These are phyloP conservation scores for Aphanoascus verrucosus DNA, from an alignment of 2,329 filamentous ascomycete species.

Conservation along the genomic window DNA sequence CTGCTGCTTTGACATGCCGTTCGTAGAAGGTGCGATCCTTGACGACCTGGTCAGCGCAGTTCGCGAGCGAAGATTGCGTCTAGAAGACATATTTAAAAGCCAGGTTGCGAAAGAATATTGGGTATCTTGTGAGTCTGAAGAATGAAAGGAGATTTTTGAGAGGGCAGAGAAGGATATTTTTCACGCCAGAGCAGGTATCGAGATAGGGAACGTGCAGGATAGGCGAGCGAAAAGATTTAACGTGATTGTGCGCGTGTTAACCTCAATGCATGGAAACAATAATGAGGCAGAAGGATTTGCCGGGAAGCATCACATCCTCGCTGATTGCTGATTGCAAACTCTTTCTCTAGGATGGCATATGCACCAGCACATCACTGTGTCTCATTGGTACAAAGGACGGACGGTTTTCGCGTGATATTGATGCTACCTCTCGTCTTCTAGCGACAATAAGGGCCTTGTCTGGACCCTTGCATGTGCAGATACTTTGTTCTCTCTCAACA, in stretches of 20 bases:
- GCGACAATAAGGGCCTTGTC: constrained; percentile 7
- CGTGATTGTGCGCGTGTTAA: neutral
- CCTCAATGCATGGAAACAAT: neutral
- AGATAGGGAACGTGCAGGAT: constrained; percentile 5
- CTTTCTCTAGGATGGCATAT: constrained; percentile 3
- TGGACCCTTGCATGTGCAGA: constrained; percentile 10
- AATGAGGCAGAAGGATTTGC: constrained; percentile 4
- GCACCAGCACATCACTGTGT: constrained; percentile 9
- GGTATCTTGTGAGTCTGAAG: neutral
- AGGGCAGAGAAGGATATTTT: constrained; percentile 6
- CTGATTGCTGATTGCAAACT: neutral
- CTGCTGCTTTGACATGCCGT: constrained; percentile 29
- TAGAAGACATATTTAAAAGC: constrained; percentile 25
- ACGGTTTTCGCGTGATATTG: constrained; percentile 3
- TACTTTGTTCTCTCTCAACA: neutral
- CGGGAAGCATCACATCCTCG: constrained; percentile 1
- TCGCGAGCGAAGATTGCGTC: constrained; percentile 33
- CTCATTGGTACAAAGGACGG: constrained; percentile 15
- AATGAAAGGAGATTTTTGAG: neutral
- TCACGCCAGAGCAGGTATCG: neutral
- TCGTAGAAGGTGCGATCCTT: constrained; percentile 24
- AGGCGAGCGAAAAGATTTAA: neutral
- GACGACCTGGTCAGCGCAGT: constrained; percentile 21
- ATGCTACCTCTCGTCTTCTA: constrained; percentile 12
- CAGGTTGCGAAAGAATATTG: neutral